A percentile compares a stretch with the other conserved stretches of the same genome.
Conservation (phyloP, 2,329 filamentous ascomycete species). For the Hymenoscyphus infarciens region DNA sequence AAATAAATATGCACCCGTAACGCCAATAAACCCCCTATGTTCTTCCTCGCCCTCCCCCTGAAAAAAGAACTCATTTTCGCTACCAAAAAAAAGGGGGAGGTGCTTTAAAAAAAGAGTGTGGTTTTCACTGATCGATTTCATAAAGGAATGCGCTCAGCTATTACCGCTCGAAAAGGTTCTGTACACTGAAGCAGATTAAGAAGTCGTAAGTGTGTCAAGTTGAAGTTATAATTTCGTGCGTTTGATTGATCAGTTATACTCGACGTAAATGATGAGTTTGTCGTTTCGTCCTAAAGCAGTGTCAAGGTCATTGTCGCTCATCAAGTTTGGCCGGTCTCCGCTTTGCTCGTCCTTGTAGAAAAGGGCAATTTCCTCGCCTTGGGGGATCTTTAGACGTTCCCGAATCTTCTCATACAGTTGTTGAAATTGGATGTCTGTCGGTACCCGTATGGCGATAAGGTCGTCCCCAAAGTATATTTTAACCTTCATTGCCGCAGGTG, state of each 20-base stretch:
- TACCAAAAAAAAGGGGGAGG: slow-evolving; percentile 13
- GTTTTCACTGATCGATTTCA: slow-evolving; percentile 19
- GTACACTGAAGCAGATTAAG: slow-evolving; percentile 34
- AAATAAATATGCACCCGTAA: slow-evolving; percentile 24
- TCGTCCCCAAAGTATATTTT: slow-evolving; percentile 94
- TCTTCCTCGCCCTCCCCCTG: slow-evolving; percentile 14
- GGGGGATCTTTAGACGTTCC: slow-evolving; percentile 73
- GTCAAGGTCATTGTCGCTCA: slow-evolving; percentile 78
- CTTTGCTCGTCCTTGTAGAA: slow-evolving; percentile 76
- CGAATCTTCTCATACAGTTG: slow-evolving; percentile 80
- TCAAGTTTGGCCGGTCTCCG: slow-evolving; percentile 68
- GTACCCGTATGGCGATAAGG: slow-evolving; percentile 85
- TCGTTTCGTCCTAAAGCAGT: slow-evolving; percentile 78
- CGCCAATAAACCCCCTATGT: slow-evolving; percentile 27
- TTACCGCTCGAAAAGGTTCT: slow-evolving; percentile 28
- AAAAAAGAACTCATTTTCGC: slow-evolving; percentile 16
- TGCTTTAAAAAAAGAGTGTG: slow-evolving; percentile 25
- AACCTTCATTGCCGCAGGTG: slow-evolving; percentile 69
- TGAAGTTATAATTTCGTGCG: background rate
- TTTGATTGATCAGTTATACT: slow-evolving; percentile 34
- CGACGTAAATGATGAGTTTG: slow-evolving; percentile 77
- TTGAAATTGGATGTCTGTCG: slow-evolving; percentile 71
- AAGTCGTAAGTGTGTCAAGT: slow-evolving; percentile 20
- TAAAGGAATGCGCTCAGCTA: slow-evolving; percentile 21
- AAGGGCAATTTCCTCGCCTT: slow-evolving; percentile 68